Evolutionary conservation across 1,284 basidiomycete species (phyloP), one percentile per base, ranked within the genome.

Genomic region (Irpex lacteus): DNA sequence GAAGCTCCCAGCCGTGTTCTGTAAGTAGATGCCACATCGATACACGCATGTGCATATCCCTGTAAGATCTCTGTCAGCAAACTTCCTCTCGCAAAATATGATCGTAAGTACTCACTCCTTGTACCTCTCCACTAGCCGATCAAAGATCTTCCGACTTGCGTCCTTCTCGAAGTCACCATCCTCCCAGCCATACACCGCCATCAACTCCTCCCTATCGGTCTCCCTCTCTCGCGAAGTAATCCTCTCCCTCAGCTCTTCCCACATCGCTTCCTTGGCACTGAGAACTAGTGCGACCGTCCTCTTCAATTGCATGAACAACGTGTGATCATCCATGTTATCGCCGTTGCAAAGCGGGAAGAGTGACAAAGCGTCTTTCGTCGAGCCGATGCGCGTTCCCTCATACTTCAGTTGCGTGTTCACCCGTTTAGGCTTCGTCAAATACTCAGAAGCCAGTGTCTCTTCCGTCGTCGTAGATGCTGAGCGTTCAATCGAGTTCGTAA

Each of bases 211-310:
- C 62, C 78, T 81, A 60, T 82, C 77, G 67, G 86, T 85, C 55
- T 82, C 78, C 54, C 34, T 56, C 54, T 56, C 54, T 26, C 54
- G 5, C 9, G 9, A 11, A 2, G 7, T 18, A 71, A 88, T 80
- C 62, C 83, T 80, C 67, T 86, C 85, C 66, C 82, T 81, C 62
- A 92, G 78, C 67, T 90, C 89, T 66, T 91, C 90, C 89, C 90
- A 92, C 88, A 92, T 90, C 49, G 89, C 86, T 73, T 92, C 90
- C 74, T 87, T 84, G 67, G 85, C 87, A 8, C 85, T 86, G 9
- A 91, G 72, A n/a, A 92, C 87, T 36, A 78, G 74, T 67, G 85
- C 82, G 63, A 86, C 89, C 34, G 86, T 82, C 64, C 83, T 80
- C 70, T 88, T 86, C 6, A 92, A 80, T 65, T 91, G 89, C 86